phyloP scores from a whole-genome alignment of 2,329 filamentous ascomycete species.

The Blastomyces silverae region DNA sequence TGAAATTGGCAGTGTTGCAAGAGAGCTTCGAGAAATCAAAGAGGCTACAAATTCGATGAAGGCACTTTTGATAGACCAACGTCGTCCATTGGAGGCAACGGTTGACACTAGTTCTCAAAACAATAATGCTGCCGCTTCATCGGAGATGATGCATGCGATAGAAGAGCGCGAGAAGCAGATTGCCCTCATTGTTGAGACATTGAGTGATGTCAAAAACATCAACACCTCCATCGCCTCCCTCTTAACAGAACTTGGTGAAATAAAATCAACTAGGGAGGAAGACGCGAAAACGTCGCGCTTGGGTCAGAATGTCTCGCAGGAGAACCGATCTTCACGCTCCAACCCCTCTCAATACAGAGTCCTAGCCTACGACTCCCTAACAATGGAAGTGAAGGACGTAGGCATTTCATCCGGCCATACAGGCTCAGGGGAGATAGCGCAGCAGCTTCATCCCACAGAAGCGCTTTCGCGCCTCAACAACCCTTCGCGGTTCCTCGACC shows the following conservation, averaged over 20 bases:
- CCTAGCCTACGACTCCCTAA: slow-evolving; percentile 35
- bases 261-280: not conserved
- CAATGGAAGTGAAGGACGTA: slow-evolving; percentile 28
- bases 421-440: slow-evolving; percentile 22
- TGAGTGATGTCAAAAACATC: slow-evolving; percentile 10
- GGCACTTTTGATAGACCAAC: slow-evolving; percentile 7
- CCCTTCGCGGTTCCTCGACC: slow-evolving; percentile 38
- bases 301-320: not conserved
- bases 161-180: slow-evolving; percentile 18
- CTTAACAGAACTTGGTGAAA: not conserved
- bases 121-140: not conserved
- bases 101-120: not conserved
- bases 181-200: slow-evolving; percentile 19
- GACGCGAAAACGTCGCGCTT: not conserved
- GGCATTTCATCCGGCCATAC: slow-evolving; percentile 30
- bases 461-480: slow-evolving; percentile 36
- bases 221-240: slow-evolving; percentile 4
- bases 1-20: slow-evolving; percentile 7
- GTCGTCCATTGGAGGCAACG: not conserved
- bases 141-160: not conserved
- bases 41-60: slow-evolving; percentile 8
- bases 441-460: slow-evolving; percentile 28
- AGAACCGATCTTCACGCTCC: not conserved
- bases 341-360: slow-evolving; percentile 27
- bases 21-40: slow-evolving; percentile 11